Conservation (phyloP, 805 yeast genomes). For the Myxozyma neotropica region DNA sequence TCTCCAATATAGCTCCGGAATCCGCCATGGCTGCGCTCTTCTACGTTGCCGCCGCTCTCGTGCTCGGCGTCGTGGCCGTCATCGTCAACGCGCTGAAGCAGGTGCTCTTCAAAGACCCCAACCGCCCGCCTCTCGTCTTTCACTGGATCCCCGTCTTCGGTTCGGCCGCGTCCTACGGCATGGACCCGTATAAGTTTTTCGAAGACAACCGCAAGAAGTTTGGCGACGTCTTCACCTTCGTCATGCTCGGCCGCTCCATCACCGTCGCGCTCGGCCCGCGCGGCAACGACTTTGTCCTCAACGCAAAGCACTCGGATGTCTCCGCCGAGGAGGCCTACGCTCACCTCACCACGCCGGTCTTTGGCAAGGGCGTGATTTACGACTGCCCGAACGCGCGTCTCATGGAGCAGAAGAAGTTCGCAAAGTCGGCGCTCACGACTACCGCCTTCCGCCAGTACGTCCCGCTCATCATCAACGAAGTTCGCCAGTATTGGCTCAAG, state of each 20-base stretch:
- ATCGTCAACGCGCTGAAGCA: slow-evolving; percentile 43
- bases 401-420: slow-evolving; percentile 98
- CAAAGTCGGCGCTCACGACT: slow-evolving; percentile 81
- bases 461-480: slow-evolving; percentile 83
- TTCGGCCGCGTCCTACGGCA: slow-evolving; percentile 84
- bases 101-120: slow-evolving; percentile 47
- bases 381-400: slow-evolving; percentile 92
- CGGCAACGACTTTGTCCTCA: slow-evolving; percentile 95
- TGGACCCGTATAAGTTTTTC: slow-evolving; percentile 91
- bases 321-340: slow-evolving; percentile 95
- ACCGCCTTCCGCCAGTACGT: slow-evolving; percentile 85
- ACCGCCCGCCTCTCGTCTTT: slow-evolving; percentile 86
- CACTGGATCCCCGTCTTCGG: slow-evolving; percentile 97
- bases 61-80: slow-evolving; percentile 30
- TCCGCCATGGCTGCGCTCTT: background rate
- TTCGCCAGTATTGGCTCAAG: slow-evolving; percentile 61
- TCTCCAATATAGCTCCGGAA: background rate
- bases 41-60: background rate
- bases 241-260: slow-evolving; percentile 87
- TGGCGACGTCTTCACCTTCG: slow-evolving; percentile 92
- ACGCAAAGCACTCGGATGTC: slow-evolving; percentile 85
- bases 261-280: slow-evolving; percentile 96
- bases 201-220: slow-evolving; percentile 73
- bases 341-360: slow-evolving; percentile 98
- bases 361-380: slow-evolving; percentile 95